phyloP scores from a whole-genome alignment of 2,329 filamentous ascomycete species.

The Mariannaea sp. region DNA sequence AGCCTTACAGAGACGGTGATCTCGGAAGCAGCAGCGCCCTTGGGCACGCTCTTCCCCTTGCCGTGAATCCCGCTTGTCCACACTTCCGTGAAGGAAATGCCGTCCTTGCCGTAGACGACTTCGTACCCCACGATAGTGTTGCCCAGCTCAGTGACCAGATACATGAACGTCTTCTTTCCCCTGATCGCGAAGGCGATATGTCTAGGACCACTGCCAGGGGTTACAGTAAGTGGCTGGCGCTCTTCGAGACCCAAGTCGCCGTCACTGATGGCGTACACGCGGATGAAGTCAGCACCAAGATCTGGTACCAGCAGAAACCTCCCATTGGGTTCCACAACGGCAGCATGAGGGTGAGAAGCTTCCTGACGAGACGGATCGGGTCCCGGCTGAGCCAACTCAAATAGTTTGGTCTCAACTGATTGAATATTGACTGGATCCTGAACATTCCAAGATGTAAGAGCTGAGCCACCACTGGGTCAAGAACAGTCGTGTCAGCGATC shows the following conservation, averaged over 20 bases:
- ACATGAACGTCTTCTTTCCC: slow-evolving; percentile 56
- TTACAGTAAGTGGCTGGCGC: slow-evolving; percentile 47
- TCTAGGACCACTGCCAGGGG: slow-evolving; percentile 65
- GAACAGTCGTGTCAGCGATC: slow-evolving; percentile 13
- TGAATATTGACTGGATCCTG: slow-evolving; percentile 44
- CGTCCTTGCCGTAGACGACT: slow-evolving; percentile 54
- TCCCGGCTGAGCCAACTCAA: slow-evolving; percentile 45
- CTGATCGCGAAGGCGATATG: slow-evolving; percentile 63
- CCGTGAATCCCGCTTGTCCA: slow-evolving; percentile 57
- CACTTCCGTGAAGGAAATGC: slow-evolving; percentile 51
- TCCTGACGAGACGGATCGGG: slow-evolving; percentile 55
- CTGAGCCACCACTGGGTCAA: slow-evolving; percentile 45
- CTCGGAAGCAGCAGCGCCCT: slow-evolving; percentile 57
- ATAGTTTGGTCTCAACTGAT: slow-evolving; percentile 47
- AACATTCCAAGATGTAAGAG: slow-evolving; percentile 52
- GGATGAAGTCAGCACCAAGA: slow-evolving; percentile 66
- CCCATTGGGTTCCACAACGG: slow-evolving; percentile 67
- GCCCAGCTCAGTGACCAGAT: slow-evolving; percentile 64
- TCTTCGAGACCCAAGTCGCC: slow-evolving; percentile 51
- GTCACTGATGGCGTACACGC: slow-evolving; percentile 54
- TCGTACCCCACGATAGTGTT: slow-evolving; percentile 62
- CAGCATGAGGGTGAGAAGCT: slow-evolving; percentile 66
- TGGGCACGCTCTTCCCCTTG: slow-evolving; percentile 46
- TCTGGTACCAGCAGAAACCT: slow-evolving; percentile 68
- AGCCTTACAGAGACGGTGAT: slow-evolving; percentile 60